Evolutionary conservation across 2,329 filamentous ascomycete species (phyloP).

Genomic region (Cyclaneusma minus): DNA sequence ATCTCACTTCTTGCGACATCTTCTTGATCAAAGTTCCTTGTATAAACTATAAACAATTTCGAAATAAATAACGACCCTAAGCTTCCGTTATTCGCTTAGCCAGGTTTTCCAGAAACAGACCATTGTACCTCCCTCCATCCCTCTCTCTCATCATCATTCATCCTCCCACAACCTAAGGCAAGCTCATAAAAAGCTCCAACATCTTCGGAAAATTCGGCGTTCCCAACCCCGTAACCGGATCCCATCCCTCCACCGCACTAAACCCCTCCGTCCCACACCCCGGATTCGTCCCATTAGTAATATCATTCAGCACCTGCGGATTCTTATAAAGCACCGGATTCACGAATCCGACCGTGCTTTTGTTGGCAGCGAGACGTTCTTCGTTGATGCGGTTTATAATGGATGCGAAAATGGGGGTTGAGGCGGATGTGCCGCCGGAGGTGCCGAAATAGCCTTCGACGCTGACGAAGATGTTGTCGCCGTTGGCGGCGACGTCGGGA

Average conservation of each 20-base stretch:
- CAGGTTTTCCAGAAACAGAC: too few relatives aligned
- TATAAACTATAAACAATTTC: too few relatives aligned
- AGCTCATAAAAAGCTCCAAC: conserved; percentile 8
- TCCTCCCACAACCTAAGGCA: too few relatives aligned
- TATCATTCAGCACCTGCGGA: conserved; percentile 30
- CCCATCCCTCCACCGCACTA: conserved; percentile 10
- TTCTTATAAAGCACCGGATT: conserved; percentile 40
- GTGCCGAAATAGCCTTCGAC: conserved; percentile 6
- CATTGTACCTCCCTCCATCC: too few relatives aligned
- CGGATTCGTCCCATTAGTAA: conserved; percentile 18
- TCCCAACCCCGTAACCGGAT: conserved; percentile 11
- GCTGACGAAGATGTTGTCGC: conserved; percentile 14
- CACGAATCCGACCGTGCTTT: conserved; percentile 32
- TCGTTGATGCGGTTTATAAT: conserved; percentile 47
- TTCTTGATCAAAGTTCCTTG: too few relatives aligned
- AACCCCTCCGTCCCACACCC: conserved; percentile 17
- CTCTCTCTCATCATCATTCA: too few relatives aligned
- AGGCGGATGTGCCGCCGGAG: conserved; percentile 34
- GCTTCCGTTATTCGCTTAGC: too few relatives aligned
- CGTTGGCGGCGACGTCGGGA: conserved; percentile 27
- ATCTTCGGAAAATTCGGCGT: conserved; percentile 12
- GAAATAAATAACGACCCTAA: too few relatives aligned
- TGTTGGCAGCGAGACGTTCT: conserved; percentile 32
- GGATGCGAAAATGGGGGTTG: conserved; percentile 38
- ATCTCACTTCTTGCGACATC: too few relatives aligned